Evolutionary conservation across 257 asterid species (phyloP).

Genomic region (Solanum sitiens): DNA sequence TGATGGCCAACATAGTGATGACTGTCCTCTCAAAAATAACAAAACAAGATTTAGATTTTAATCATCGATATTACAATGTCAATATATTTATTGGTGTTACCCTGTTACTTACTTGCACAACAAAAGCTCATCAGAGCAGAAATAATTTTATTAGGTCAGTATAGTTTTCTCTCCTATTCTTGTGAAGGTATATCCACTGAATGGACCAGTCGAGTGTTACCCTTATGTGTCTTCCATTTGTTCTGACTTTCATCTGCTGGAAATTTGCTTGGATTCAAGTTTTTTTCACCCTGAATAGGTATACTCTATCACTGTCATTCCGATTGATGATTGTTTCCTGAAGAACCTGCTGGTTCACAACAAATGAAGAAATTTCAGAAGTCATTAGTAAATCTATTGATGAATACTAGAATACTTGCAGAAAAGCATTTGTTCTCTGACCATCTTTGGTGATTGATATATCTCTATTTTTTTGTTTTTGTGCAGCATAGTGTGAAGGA

Average conservation of each 20-base stretch:
- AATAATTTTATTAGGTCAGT: neutral
- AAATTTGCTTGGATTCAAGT: neutral
- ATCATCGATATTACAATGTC: neutral
- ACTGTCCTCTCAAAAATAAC: neutral
- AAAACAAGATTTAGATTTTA: neutral
- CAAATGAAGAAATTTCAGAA: neutral
- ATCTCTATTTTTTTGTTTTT: neutral
- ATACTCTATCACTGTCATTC: neutral
- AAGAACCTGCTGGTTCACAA: neutral
- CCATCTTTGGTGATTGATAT: neutral
- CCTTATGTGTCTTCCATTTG: neutral
- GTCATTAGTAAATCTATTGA: neutral
- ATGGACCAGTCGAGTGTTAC: neutral
- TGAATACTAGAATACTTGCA: neutral
- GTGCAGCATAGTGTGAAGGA: slow-evolving; percentile 67
- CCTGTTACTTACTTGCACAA: neutral
- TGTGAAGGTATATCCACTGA: neutral
- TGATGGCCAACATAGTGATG: neutral
- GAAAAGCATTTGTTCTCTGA: neutral
- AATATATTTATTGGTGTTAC: neutral
- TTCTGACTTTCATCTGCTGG: neutral
- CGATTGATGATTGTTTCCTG: neutral
- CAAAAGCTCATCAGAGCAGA: neutral
- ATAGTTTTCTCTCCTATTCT: neutral
- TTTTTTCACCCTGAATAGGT: neutral